These are phyloP conservation scores for Leccinum aurantiacum DNA, from an alignment of 768 basidiomycete genomes.

Conservation along the genomic window DNA sequence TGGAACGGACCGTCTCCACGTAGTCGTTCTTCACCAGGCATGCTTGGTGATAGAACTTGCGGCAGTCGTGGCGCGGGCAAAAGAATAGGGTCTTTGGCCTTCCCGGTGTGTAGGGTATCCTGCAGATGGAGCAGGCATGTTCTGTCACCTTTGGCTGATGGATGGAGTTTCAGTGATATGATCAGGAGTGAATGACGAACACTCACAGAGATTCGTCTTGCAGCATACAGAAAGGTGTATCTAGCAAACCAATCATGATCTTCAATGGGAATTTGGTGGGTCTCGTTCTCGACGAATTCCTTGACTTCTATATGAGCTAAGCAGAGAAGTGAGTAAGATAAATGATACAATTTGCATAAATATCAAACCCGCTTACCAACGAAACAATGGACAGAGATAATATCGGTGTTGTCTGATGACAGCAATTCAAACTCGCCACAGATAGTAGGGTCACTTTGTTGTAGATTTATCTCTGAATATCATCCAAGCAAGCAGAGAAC, in stretches of 20 bases:
- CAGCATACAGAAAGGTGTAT: conserved; percentile 40
- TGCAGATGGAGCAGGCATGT: conserved; percentile 44
- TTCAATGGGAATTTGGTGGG: conserved; percentile 42
- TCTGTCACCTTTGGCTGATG: conserved; percentile 43
- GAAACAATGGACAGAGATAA: conserved; percentile 45
- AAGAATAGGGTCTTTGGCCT: conserved; percentile 48
- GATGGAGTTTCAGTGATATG: background rate
- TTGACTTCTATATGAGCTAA: conserved; percentile 38
- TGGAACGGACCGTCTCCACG: conserved; percentile 20
- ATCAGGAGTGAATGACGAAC: background rate
- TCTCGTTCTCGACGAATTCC: conserved; percentile 38
- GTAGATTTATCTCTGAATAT: background rate
- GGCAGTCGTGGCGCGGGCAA: conserved; percentile 53
- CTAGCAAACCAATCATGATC: conserved; percentile 47
- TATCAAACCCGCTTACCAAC: conserved; percentile 36
- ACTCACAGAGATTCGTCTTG: conserved; percentile 38
- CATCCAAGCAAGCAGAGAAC: conserved; percentile 13
- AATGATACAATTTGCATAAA: background rate
- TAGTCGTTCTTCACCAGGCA: conserved; percentile 41
- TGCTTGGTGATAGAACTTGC: conserved; percentile 45
- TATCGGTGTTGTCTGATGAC: conserved; percentile 48
- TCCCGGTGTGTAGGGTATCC: conserved; percentile 46
- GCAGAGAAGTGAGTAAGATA: background rate
- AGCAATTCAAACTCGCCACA: conserved; percentile 52
- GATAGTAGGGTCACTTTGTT: conserved; percentile 36